Evolutionary conservation across 2,329 filamentous ascomycete species (phyloP).

Genomic region (Mycosphaerella arachidis): DNA sequence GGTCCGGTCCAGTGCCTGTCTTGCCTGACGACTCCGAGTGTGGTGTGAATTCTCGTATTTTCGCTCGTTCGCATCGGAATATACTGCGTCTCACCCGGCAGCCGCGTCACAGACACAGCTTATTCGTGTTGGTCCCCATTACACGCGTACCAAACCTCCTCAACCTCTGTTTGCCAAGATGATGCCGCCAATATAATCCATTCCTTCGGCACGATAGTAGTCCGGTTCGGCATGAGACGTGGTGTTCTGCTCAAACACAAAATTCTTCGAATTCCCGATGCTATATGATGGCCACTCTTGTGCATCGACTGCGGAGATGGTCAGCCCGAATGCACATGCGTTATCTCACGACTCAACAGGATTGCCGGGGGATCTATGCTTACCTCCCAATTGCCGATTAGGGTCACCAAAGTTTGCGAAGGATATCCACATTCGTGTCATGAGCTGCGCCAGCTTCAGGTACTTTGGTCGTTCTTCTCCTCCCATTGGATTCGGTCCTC

Average conservation of each 20-base stretch:
- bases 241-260: slow-evolving; percentile 49
- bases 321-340: slow-evolving; percentile 8
- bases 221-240: slow-evolving; percentile 38
- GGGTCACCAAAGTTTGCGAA: slow-evolving; percentile 48
- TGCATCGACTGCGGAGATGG: slow-evolving; percentile 11
- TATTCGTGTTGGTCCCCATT: no score
- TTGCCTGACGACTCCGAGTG: neutral
- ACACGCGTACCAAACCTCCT: slow-evolving; percentile 8
- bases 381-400: slow-evolving; percentile 26
- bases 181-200: slow-evolving; percentile 33
- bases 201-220: slow-evolving; percentile 41
- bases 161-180: slow-evolving; percentile 22
- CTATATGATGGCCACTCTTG: slow-evolving; percentile 46
- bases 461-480: slow-evolving; percentile 34
- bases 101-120: neutral
- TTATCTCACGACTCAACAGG: neutral
- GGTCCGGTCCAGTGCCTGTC: neutral
- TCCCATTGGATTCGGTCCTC: slow-evolving; percentile 22
- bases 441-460: slow-evolving; percentile 42
- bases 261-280: slow-evolving; percentile 39
- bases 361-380: neutral
- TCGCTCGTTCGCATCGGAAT: neutral
- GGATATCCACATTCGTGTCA: slow-evolving; percentile 50
- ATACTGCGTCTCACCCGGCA: neutral
- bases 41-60: neutral